Evolutionary conservation across 1,284 basidiomycete genomes (phyloP), one percentile per base, ranked within the genome.

Genomic region (Moniliophthora roreri): DNA sequence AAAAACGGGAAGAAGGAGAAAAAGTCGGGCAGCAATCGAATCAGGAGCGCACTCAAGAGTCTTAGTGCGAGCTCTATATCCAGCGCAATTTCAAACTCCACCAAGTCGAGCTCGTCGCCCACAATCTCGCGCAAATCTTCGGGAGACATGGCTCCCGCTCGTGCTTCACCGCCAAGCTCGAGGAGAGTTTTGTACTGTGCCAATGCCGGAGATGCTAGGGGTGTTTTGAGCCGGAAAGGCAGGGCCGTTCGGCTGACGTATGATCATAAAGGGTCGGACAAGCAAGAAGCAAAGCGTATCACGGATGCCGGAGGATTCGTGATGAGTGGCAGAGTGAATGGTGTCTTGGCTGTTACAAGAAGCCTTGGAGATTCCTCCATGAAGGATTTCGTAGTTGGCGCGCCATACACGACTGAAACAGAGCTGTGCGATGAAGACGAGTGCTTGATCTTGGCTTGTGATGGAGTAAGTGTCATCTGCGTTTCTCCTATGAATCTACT

Each of bases 331-430:
- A 87, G 97, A 9, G 97, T 99, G 32, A 98, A 98, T 63, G 95
- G 93, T 37, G 95, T 99, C 9, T 77, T 99, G 52, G 95, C 95
- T 8, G 97, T 99, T 16, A 99, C 97, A 15, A 81, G 97, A 48
- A 96, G 94, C 60, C 76, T 99, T 40, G 97, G 97, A 44, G 97
- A 99, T 68, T 91, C 93, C 0, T 92, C 94, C 6, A 99, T 99
- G 96, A 99, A 99, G 72, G 96, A 99, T 65, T 99, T 97, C 67
- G 96, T 99, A 7, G 96, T 99, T 40, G 97, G 97, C 1, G 84
- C 93, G 35, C 97, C 97, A 9, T 99, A 98, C 70, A 99, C 97
- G 13, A 99, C 97, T 15, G 95, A 98, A 70, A 98, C 96, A 5
- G 87, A 89, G 57, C 75, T 99, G 16, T 89, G 85, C 51, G 86